Conservation (phyloP, 2,329 filamentous ascomycete genomes). For the Phialocephala sp. region DNA sequence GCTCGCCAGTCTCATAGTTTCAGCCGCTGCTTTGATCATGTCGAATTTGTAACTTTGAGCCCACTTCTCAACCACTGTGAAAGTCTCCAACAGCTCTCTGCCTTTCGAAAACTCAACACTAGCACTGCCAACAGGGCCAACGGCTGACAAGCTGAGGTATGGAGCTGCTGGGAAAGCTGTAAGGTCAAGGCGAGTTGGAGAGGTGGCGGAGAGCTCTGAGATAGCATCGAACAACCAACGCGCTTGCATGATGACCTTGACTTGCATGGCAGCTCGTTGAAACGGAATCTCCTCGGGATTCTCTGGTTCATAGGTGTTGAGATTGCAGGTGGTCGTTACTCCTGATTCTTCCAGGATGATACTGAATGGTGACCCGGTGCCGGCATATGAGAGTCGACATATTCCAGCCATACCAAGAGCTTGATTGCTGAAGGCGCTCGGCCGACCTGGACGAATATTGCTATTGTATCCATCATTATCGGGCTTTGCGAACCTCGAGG, state of each 20-base stretch:
- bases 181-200: slow-evolving; percentile 76
- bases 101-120: slow-evolving; percentile 71
- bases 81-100: slow-evolving; percentile 75
- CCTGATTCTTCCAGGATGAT: slow-evolving; percentile 86
- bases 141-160: slow-evolving; percentile 75
- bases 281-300: slow-evolving; percentile 84
- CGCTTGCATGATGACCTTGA: slow-evolving; percentile 95
- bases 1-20: slow-evolving; percentile 90
- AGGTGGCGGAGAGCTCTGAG: slow-evolving; percentile 63
- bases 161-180: slow-evolving; percentile 64
- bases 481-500: slow-evolving; percentile 59
- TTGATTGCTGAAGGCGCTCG: slow-evolving; percentile 83
- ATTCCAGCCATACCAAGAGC: slow-evolving; percentile 83
- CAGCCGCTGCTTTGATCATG: slow-evolving; percentile 81
- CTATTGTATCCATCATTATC: slow-evolving; percentile 66
- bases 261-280: slow-evolving; percentile 75
- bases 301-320: slow-evolving; percentile 86
- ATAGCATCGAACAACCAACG: slow-evolving; percentile 74
- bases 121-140: slow-evolving; percentile 64
- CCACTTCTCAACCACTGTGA: slow-evolving; percentile 65
- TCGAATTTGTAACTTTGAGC: slow-evolving; percentile 84
- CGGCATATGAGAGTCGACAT: slow-evolving; percentile 80
- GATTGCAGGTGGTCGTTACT: slow-evolving; percentile 86
- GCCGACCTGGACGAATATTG: slow-evolving; percentile 65
- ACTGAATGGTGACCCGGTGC: slow-evolving; percentile 78